Conservation (phyloP, 306 rosid species). For the Pyrus communis region DNA sequence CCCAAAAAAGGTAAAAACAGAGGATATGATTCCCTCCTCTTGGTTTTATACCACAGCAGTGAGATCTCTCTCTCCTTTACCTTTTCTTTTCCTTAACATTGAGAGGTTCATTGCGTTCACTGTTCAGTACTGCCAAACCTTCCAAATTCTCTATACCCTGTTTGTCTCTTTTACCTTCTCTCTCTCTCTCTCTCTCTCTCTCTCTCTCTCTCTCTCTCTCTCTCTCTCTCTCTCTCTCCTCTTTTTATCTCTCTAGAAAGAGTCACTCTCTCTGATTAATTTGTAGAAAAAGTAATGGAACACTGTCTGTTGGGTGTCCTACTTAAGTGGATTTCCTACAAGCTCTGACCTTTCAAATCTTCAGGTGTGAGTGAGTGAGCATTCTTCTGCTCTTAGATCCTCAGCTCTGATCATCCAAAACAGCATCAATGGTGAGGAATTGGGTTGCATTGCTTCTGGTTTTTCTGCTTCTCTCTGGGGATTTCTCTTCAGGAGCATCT, state of each 20-base stretch:
- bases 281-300: slow-evolving; percentile 22
- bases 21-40: slow-evolving; percentile 31
- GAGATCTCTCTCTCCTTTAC: slow-evolving; percentile 8
- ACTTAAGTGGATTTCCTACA: slow-evolving; percentile 28
- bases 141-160: slow-evolving; percentile 23
- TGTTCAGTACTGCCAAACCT: slow-evolving; percentile 6
- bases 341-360: slow-evolving; percentile 28
- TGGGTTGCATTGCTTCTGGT: slow-evolving; percentile 34
- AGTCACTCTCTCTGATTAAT: slow-evolving; percentile 11
- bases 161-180: slow-evolving; percentile 28
- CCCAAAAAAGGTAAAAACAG: not conserved
- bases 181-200: not conserved
- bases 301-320: slow-evolving; percentile 31
- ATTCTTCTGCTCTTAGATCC: slow-evolving; percentile 23
- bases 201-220: not conserved
- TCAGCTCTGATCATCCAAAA: slow-evolving; percentile 9
- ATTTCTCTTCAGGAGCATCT: slow-evolving; percentile 60
- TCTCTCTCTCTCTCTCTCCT: not conserved
- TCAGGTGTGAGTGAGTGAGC: slow-evolving; percentile 9
- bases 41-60: slow-evolving; percentile 1
- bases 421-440: slow-evolving; percentile 41
- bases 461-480: slow-evolving; percentile 39
- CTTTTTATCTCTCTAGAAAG: slow-evolving; percentile 18
- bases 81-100: slow-evolving; percentile 10
- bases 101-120: slow-evolving; percentile 2